Evolutionary conservation across 169 alveolate species (phyloP).

Genomic region (Cryptosporidium sp.): DNA sequence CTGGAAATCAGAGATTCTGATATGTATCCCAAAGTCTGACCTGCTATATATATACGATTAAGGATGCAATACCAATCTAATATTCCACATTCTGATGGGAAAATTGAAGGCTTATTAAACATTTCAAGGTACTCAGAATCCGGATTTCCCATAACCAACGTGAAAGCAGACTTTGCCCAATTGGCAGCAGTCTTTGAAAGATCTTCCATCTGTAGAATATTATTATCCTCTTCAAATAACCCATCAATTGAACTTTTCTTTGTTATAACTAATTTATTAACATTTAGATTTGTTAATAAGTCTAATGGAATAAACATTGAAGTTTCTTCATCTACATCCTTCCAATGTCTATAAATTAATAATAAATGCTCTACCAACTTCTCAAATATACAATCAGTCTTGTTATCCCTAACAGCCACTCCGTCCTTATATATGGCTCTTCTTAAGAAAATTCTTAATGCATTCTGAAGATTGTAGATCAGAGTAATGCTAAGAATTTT

Average conservation of each 20-base stretch:
- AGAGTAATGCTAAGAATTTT: slow-evolving; percentile 41
- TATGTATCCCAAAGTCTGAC: slow-evolving; percentile 2
- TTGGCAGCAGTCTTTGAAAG: slow-evolving; percentile 39
- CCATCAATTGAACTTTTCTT: slow-evolving; percentile 15
- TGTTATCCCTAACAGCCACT: slow-evolving; percentile 20
- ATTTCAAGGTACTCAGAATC: slow-evolving; percentile 28
- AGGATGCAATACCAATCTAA: slow-evolving; percentile 50
- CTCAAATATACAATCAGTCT: slow-evolving; percentile 37
- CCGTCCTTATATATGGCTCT: slow-evolving; percentile 10
- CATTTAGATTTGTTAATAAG: slow-evolving; percentile 20
- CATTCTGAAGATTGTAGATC: not conserved
- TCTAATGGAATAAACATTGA: slow-evolving; percentile 7
- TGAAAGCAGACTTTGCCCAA: slow-evolving; percentile 66
- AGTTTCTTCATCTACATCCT: slow-evolving; percentile 20
- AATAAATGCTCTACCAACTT: slow-evolving; percentile 47
- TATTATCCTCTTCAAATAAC: slow-evolving; percentile 4
- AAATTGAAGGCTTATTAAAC: slow-evolving; percentile 31
- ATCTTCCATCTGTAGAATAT: not conserved
- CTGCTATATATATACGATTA: slow-evolving; percentile 45
- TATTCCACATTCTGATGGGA: slow-evolving; percentile 58
- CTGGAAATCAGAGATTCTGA: slow-evolving; percentile 36
- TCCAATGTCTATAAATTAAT: slow-evolving; percentile 43
- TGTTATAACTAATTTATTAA: not conserved
- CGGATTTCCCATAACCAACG: slow-evolving; percentile 11
- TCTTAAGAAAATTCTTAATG: slow-evolving; percentile 12